Conservation (phyloP, 2,329 filamentous ascomycete species). For the Ophiostoma perfectum region DNA sequence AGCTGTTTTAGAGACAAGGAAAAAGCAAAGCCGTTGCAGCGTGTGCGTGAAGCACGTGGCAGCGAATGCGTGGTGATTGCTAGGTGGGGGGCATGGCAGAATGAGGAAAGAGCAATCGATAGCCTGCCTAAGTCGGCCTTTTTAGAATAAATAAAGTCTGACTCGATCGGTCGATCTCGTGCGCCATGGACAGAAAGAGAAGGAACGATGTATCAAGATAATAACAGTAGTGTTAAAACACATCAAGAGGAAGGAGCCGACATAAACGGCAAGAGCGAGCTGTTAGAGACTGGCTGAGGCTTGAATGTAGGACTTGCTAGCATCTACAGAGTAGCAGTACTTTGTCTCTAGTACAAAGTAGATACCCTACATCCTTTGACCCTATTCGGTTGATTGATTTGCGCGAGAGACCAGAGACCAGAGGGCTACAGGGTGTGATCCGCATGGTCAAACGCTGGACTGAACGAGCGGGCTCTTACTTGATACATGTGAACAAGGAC, state of each 20-base stretch:
- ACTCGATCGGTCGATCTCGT: not conserved
- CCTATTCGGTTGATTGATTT: slow-evolving; percentile 20
- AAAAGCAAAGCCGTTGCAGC: slow-evolving; percentile 1
- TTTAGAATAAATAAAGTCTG: too few species aligned
- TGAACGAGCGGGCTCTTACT: not conserved
- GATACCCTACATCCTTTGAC: not conserved
- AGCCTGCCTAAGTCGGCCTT: not conserved
- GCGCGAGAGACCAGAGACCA: slow-evolving; percentile 21
- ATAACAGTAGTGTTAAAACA: not conserved
- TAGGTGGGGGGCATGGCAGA: not conserved
- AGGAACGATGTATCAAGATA: not conserved
- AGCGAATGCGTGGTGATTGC: too few species aligned
- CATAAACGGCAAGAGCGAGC: not conserved
- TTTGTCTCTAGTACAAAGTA: too few species aligned
- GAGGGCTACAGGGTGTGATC: slow-evolving; percentile 22
- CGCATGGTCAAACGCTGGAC: slow-evolving; percentile 23
- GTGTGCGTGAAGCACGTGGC: not conserved
- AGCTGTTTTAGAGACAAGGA: not conserved
- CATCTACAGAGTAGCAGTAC: not conserved
- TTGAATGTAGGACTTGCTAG: not conserved
- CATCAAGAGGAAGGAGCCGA: not conserved
- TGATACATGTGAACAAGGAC: not conserved
- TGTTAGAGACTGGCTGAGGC: not conserved
- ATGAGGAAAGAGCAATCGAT: slow-evolving; percentile 5
- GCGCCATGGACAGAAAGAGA: not conserved